Evolutionary conservation across 164 flowering plant genomes (phyloP), one percentile per base, ranked within the genome.

Genomic region (Echeveria elegans): DNA sequence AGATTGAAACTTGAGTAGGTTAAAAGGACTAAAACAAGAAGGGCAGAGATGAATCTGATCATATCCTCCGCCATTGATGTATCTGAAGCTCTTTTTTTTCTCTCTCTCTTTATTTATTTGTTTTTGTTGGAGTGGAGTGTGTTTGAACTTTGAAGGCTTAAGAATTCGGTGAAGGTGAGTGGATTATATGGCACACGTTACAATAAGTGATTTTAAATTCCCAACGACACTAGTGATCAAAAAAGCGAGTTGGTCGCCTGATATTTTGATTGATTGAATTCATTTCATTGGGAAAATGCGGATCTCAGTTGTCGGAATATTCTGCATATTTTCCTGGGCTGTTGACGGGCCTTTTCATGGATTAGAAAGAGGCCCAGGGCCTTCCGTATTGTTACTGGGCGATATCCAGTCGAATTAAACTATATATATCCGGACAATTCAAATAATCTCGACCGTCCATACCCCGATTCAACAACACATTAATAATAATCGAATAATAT

Each of bases 261-360:
- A 53, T 26, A 14, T 43, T n/a, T n/a, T n/a, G n/a, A n/a, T 43
- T 43, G 48, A 43, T 43, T 43, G 48, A 43, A 43, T 10, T 43
- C 8, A 12, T 50, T 50, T 50, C 26, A 50, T 50, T 50, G 26
- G n/a, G 14, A 31, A 53, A 53, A 26, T 8, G 60, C 28, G 60
- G 60, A 53, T 53, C 30, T 53, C 9, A 50, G 28, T 50, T 50
- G 58, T 50, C 58, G 58, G 58, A 50, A 50, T 50, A 50, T 50
- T n/a, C 58, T 50, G 7, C 11, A 6, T 2, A 7, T 21, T 4
- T n/a, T 50, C 21, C 1, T 9, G 58, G 28, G 58, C 28, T 21
- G 28, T 50, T 2, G 23, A 23, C 23, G 58, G 58, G 28, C 58
- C 28, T 48, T 19, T 16, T 19, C 23, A 48, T 6, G 58, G 58